Percentiles rank a stretch among this genome's conserved stretches.
Evolutionary conservation across 1,139 yeast genomes (phyloP).

Genomic region (Suhomyces bokatorum): DNA sequence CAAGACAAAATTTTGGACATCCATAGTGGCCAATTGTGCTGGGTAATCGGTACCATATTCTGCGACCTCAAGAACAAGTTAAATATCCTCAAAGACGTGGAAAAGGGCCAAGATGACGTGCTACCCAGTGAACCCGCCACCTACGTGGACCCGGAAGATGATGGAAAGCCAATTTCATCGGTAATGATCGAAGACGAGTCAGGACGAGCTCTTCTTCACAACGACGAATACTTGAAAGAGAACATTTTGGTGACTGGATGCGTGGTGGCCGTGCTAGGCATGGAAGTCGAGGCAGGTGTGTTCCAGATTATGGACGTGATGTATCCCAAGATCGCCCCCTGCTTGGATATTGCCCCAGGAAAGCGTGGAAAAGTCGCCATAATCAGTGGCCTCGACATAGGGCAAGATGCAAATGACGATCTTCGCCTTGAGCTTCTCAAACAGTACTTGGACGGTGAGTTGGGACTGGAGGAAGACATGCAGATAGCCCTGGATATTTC

Average conservation of each 20-base stretch:
- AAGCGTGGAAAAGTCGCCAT: constrained; percentile 50
- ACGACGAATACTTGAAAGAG: constrained; percentile 52
- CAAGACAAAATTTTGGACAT: constrained; percentile 78
- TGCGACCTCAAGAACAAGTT: constrained; percentile 85
- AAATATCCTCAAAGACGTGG: constrained; percentile 79
- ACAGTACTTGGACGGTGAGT: constrained; percentile 72
- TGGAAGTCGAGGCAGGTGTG: constrained; percentile 79
- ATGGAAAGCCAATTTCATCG: constrained; percentile 38
- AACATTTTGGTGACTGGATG: constrained; percentile 79
- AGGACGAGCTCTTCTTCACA: constrained; percentile 78
- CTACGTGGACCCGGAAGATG: constrained; percentile 27
- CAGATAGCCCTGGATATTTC: constrained; percentile 39
- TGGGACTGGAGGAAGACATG: constrained; percentile 41
- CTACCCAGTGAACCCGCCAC: constrained; percentile 37
- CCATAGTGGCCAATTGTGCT: constrained; percentile 65
- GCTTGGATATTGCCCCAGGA: constrained; percentile 6
- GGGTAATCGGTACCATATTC: constrained; percentile 90
- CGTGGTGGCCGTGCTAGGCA: constrained; percentile 81
- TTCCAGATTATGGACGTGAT: constrained; percentile 82
- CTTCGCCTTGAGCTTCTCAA: constrained; percentile 59
- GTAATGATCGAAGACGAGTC: constrained; percentile 92
- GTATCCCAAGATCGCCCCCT: constrained; percentile 57
- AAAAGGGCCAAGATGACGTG: constrained; percentile 55
- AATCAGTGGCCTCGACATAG: constrained; percentile 71
- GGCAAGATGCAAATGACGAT: constrained; percentile 38